Conservation (phyloP, 176 grass and related monocot species). For the Pontederia paniculata region DNA sequence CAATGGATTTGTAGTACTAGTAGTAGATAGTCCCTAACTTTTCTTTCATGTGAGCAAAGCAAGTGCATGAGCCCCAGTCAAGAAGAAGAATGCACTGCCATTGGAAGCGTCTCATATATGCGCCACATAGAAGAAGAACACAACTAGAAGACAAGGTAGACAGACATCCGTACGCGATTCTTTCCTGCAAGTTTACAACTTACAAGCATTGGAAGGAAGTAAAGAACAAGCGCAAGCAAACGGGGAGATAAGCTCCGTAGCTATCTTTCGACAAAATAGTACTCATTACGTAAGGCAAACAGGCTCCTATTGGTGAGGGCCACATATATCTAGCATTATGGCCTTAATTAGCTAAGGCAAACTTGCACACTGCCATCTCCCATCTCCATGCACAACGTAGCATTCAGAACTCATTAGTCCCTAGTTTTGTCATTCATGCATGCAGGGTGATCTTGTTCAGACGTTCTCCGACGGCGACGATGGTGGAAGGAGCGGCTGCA, state of each 20-base stretch:
- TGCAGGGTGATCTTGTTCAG: slow-evolving; percentile 15
- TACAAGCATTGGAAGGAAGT: background rate
- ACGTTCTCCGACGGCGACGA: slow-evolving; percentile 51
- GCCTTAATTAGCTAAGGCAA: background rate
- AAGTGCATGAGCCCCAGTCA: background rate
- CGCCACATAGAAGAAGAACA: background rate
- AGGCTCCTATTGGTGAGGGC: no score
- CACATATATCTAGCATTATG: no score
- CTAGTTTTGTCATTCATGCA: background rate
- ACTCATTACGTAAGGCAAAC: no score
- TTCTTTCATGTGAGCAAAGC: background rate
- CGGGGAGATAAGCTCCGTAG: slow-evolving; percentile 5
- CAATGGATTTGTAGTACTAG: no score
- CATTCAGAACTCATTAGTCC: slow-evolving; percentile 2
- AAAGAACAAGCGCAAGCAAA: slow-evolving; percentile 15
- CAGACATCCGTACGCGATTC: slow-evolving; percentile 1
- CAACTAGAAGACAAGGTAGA: slow-evolving; percentile 5
- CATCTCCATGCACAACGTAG: slow-evolving; percentile 3
- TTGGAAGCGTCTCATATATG: background rate
- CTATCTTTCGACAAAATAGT: slow-evolving; percentile 2
- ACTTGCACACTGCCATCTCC: background rate
- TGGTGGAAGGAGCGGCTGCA: slow-evolving; percentile 68
- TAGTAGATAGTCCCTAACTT: no score
- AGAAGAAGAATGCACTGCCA: no score
- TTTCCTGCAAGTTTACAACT: slow-evolving; percentile 4